Base-by-base conservation (phyloP, 805 yeast species). In the Ogataea zsoltii region DNA sequence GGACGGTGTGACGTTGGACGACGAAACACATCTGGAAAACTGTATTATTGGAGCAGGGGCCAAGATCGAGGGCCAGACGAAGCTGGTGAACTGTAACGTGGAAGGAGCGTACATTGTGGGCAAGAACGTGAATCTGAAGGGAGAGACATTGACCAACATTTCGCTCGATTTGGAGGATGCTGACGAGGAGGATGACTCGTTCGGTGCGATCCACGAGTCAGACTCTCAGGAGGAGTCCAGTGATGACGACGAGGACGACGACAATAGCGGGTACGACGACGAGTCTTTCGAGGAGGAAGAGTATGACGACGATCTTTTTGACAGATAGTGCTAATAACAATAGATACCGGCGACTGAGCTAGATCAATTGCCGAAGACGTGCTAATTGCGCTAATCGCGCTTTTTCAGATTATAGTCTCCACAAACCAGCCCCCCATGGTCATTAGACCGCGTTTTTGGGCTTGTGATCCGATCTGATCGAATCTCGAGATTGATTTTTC, bases 41-140 rank as follows among this genome's bases (percentile, higher is more conserved):
- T 88, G 96, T 68, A 83, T 92, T 15, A 72, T 94, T 41, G 99
- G 98, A 13, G 69, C 72, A 33, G 69, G 71, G 38, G 91, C 84
- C 1, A 68, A 67, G n/a, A 74, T 94, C 23, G 83, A 80, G 26
- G 60, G 74, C 44, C 88, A 85, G 64, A 72, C 80, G 34, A 81
- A 76, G 60, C 75, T 94, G 51, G 79, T 82, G 12, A 85, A 85
- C 55, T 92, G 97, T 72, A 83, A 87, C 51, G 85, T 94, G 19
- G 98, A 91, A 65, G 88, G 95, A 9, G 72, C 82, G 1, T 88
- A 83, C 61, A 72, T 71, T 15, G 91, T 94, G 17, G 72, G 77
- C 2, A 70, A 77, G 55, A 82, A 83, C 42, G 70, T 68, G 2
- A 65, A 57, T 38, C 58, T 71, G 48, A 76, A 74, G 50, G 74